A percentile compares a stretch with the other conserved stretches of the same genome.
phyloP scores from a whole-genome alignment of 225 moss, liverwort and hornwort genomes.

The Asterella californica region DNA sequence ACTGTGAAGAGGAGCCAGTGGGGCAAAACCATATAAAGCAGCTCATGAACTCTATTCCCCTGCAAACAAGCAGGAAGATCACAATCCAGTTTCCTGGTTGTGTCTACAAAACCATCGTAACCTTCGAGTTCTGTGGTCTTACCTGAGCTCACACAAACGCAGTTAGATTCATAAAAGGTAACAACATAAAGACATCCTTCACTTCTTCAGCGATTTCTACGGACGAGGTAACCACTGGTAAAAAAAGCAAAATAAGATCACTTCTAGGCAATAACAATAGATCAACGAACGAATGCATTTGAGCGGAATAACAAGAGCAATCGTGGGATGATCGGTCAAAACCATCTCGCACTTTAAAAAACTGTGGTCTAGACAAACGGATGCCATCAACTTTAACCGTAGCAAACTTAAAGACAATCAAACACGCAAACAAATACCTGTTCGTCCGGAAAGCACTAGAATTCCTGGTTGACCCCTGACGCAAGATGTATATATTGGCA shows the following conservation, averaged over 20 bases:
- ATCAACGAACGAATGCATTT: too few species aligned
- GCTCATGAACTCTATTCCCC: constrained; percentile 20
- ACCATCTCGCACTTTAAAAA: too few species aligned
- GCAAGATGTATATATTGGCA: too few species aligned
- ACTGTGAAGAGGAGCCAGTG: constrained; percentile 27
- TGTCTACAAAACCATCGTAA: constrained; percentile 47
- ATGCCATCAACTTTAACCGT: too few species aligned
- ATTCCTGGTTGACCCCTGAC: neutral
- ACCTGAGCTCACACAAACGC: constrained; percentile 20
- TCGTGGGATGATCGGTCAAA: too few species aligned
- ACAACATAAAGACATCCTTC: neutral
- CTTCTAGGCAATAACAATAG: neutral
- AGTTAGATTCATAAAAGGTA: neutral
- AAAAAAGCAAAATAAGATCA: neutral
- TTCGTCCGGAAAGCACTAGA: neutral
- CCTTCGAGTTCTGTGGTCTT: constrained; percentile 36
- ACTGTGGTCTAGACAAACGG: too few species aligned
- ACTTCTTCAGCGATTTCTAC: neutral
- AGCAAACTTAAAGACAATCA: too few species aligned
- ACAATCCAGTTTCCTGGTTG: constrained; percentile 36
- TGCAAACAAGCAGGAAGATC: constrained; percentile 27
- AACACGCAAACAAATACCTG: too few species aligned
- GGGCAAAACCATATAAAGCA: constrained; percentile 35
- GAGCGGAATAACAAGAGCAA: too few species aligned
- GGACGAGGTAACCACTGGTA: neutral